phyloP scores from a whole-genome alignment of 106 monocot species.

The Posidonia australis region DNA sequence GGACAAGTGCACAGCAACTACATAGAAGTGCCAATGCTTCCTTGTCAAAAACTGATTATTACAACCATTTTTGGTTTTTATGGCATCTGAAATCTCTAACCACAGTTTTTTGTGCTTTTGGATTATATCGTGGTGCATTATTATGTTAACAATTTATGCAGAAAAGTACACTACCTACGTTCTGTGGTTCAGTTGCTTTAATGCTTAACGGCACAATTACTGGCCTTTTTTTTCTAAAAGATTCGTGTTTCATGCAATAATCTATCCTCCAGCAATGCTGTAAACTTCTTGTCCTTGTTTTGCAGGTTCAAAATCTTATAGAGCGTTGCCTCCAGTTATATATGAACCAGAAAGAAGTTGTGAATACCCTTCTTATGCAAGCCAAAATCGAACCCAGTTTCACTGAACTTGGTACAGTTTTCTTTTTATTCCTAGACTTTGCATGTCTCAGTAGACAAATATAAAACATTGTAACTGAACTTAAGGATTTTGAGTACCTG shows the following conservation, averaged over 20 bases:
- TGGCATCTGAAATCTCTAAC: too few relatives aligned
- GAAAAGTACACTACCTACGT: too few relatives aligned
- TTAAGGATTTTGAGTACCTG: too few relatives aligned
- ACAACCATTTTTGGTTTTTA: too few relatives aligned
- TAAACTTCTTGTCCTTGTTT: neutral
- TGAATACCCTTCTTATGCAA: slow-evolving; percentile 15
- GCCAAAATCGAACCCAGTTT: slow-evolving; percentile 22
- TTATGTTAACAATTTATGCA: too few relatives aligned
- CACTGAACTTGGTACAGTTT: slow-evolving; percentile 18
- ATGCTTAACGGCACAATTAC: neutral
- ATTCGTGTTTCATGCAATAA: neutral
- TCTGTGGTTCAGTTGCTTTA: too few relatives aligned
- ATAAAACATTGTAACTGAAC: neutral
- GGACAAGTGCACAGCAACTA: too few relatives aligned
- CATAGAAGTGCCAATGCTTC: too few relatives aligned
- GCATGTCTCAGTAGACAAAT: neutral
- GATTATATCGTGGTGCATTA: too few relatives aligned
- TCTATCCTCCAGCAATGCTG: neutral
- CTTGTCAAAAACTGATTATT: too few relatives aligned
- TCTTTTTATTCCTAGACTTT: neutral
- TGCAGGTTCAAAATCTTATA: slow-evolving; percentile 26
- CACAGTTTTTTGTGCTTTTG: too few relatives aligned
- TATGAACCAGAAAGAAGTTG: slow-evolving; percentile 27
- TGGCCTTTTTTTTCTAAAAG: neutral
- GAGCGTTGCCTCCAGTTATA: slow-evolving; percentile 22